Percentiles rank a stretch among this genome's conserved stretches.
Evolutionary conservation across 495 filamentous ascomycete genomes (phyloP).

Genomic region (Trichoderma reesei): DNA sequence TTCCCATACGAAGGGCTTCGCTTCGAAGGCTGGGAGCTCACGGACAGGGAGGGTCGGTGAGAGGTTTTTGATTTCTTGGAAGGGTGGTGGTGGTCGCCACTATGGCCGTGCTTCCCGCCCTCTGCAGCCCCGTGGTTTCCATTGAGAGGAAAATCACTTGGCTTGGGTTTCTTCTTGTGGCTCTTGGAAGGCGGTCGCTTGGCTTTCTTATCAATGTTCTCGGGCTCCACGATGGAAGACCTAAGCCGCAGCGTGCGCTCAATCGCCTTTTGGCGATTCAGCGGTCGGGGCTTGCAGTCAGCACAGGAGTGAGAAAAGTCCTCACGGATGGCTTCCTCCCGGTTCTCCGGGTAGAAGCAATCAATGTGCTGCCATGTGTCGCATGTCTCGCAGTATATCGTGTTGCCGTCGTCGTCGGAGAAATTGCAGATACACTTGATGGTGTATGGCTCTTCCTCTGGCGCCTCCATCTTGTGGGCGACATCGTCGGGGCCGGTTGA

Average conservation of each 20-base stretch:
- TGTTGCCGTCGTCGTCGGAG: conserved; percentile 90
- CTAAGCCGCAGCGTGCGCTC: conserved; percentile 43
- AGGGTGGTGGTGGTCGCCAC: conserved; percentile 27
- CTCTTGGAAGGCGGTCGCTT: conserved; percentile 62
- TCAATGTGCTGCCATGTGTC: conserved; percentile 97
- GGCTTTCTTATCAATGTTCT: conserved; percentile 47
- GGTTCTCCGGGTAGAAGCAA: conserved; percentile 75
- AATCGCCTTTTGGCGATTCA: conserved; percentile 63
- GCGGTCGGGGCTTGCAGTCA: conserved; percentile 66
- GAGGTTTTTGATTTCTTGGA: conserved; percentile 66
- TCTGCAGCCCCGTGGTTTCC: conserved; percentile 28
- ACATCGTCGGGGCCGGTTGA: conserved; percentile 52
- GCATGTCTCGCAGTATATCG: conserved; percentile 90
- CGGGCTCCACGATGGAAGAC: conserved; percentile 43
- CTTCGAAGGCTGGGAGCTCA: conserved; percentile 49
- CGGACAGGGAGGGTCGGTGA: conserved; percentile 62
- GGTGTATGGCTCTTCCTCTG: conserved; percentile 83
- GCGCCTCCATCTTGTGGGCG: conserved; percentile 39
- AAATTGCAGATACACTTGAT: conserved; percentile 97
- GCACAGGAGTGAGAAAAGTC: conserved; percentile 69
- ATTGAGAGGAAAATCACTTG: conserved; percentile 41
- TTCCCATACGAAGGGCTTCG: conserved; percentile 42
- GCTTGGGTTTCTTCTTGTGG: conserved; percentile 64
- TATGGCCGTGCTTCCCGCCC: conserved; percentile 22
- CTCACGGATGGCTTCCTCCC: conserved; percentile 58